Conservation (phyloP, 306 rosid genomes). For the Casuarina glauca region DNA sequence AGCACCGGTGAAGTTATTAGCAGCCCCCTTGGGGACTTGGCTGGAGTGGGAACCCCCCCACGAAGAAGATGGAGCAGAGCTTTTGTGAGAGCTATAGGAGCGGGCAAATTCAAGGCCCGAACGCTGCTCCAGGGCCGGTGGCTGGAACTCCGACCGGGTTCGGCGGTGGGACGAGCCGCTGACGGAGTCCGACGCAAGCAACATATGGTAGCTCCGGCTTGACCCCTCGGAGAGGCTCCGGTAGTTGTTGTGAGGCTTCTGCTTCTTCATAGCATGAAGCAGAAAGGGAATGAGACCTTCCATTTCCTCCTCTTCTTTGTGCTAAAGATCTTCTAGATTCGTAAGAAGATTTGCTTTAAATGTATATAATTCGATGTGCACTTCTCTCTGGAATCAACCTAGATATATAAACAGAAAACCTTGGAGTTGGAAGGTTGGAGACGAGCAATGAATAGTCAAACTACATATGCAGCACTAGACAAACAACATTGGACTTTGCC, state of each 20-base stretch:
- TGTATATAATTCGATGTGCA: too few species aligned
- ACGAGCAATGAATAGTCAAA: too few species aligned
- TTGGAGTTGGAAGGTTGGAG: too few species aligned
- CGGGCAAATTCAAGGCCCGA: slow-evolving; percentile 8
- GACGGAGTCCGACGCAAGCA: slow-evolving; percentile 32
- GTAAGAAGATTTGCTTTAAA: too few species aligned
- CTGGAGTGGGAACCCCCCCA: neutral
- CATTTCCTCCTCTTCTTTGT: slow-evolving; percentile 33
- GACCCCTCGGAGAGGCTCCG: slow-evolving; percentile 55
- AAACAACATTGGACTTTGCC: too few species aligned
- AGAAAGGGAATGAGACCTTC: slow-evolving; percentile 88
- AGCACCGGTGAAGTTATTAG: neutral
- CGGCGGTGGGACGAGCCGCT: slow-evolving; percentile 77
- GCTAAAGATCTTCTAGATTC: too few species aligned
- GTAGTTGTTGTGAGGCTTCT: slow-evolving; percentile 37
- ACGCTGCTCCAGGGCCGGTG: slow-evolving; percentile 36
- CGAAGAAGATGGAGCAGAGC: neutral
- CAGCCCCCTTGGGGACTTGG: neutral
- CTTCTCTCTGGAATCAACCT: too few species aligned
- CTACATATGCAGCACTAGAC: too few species aligned
- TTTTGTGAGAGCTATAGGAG: slow-evolving; percentile 9
- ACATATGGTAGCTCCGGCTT: slow-evolving; percentile 68
- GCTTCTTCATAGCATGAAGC: slow-evolving; percentile 66
- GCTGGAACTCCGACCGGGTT: slow-evolving; percentile 61
- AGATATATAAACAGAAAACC: too few species aligned